A percentile compares a stretch with the other conserved stretches of the same genome.
Evolutionary conservation across 768 basidiomycete species (phyloP).

Genomic region (Phylloporus scabripes): DNA sequence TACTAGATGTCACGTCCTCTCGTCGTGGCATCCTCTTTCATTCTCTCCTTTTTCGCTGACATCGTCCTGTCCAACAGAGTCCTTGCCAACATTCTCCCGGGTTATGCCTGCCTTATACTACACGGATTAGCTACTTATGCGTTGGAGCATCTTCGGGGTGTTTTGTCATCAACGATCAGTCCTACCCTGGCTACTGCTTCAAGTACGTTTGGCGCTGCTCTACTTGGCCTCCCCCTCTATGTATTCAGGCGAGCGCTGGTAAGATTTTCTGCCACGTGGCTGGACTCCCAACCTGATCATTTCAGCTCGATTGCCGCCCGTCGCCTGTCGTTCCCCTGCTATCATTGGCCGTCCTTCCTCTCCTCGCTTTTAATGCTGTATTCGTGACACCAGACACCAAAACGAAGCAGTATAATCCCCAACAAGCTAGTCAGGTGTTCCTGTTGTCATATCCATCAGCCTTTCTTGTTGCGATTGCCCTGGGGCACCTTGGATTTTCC

Average conservation of each 20-base stretch:
- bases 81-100: slow-evolving; percentile 44
- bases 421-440: slow-evolving; percentile 52
- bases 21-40: slow-evolving; percentile 43
- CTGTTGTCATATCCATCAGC: slow-evolving; percentile 53
- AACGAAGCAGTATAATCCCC: slow-evolving; percentile 41
- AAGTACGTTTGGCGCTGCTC: slow-evolving; percentile 55
- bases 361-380: slow-evolving; percentile 58
- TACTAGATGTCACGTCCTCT: slow-evolving; percentile 47
- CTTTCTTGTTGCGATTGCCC: slow-evolving; percentile 41
- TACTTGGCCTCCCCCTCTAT: slow-evolving; percentile 62
- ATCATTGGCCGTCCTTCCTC: slow-evolving; percentile 54
- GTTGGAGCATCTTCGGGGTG: slow-evolving; percentile 56
- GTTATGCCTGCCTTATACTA: slow-evolving; percentile 59
- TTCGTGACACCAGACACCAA: slow-evolving; percentile 52
- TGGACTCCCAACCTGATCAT: slow-evolving; percentile 8
- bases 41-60: slow-evolving; percentile 56
- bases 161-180: slow-evolving; percentile 54
- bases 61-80: slow-evolving; percentile 36
- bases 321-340: slow-evolving; percentile 51
- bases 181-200: slow-evolving; percentile 51
- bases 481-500: slow-evolving; percentile 63
- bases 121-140: slow-evolving; percentile 57
- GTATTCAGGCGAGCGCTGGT: slow-evolving; percentile 55
- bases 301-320: slow-evolving; percentile 46
- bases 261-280: slow-evolving; percentile 19